These are phyloP conservation scores for Sphaerulina vaccinii DNA, from an alignment of 2,329 filamentous ascomycete genomes.

Conservation along the genomic window DNA sequence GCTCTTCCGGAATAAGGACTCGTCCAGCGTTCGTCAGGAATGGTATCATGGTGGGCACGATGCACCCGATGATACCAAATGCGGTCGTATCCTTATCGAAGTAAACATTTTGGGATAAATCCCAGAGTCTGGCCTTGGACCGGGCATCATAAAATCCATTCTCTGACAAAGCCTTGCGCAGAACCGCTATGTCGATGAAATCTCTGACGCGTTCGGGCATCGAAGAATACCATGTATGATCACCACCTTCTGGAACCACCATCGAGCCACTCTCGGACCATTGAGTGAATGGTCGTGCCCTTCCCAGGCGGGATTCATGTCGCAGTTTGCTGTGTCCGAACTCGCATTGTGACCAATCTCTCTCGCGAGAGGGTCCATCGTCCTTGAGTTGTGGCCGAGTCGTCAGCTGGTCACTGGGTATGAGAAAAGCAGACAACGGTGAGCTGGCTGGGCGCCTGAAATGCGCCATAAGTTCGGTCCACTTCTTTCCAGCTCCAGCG, in stretches of 20 bases:
- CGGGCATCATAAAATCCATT: constrained; percentile 55
- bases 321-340: constrained; percentile 60
- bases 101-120: constrained; percentile 73
- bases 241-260: constrained; percentile 56
- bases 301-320: constrained; percentile 51
- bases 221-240: constrained; percentile 50
- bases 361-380: constrained; percentile 30
- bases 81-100: constrained; percentile 50
- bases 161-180: constrained; percentile 47
- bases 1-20: constrained; percentile 61
- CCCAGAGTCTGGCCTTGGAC: constrained; percentile 57
- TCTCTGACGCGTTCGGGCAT: constrained; percentile 64
- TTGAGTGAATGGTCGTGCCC: constrained; percentile 57
- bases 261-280: constrained; percentile 58
- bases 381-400: constrained; percentile 3
- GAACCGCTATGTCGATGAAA: constrained; percentile 58
- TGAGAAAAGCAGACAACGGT: constrained; percentile 61
- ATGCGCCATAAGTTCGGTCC: constrained; percentile 46
- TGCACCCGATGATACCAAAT: constrained; percentile 63
- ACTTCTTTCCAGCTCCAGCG: constrained; percentile 32
- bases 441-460: constrained; percentile 61
- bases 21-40: constrained; percentile 62
- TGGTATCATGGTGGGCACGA: constrained; percentile 65
- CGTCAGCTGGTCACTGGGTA: constrained; percentile 51
- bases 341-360: constrained; percentile 58